phyloP scores from a whole-genome alignment of 2,329 filamentous ascomycete genomes.

The Fusarium siculi region DNA sequence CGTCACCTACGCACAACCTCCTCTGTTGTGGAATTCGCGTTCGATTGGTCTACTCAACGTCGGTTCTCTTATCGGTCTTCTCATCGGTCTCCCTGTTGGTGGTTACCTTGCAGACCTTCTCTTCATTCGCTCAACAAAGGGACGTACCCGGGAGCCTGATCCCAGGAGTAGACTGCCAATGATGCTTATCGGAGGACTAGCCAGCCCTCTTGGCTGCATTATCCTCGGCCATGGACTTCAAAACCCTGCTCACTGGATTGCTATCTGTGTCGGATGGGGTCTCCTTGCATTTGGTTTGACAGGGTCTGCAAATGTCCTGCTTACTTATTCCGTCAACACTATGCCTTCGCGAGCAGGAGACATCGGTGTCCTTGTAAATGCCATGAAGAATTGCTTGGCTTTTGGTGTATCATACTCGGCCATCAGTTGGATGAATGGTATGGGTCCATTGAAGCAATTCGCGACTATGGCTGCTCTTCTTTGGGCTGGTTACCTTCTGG shows the following conservation, averaged over 20 bases:
- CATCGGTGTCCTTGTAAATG: constrained; percentile 7
- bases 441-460: not conserved
- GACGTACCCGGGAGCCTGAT: not conserved
- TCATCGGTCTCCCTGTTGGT: not conserved
- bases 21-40: not conserved
- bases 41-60: not conserved
- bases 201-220: not conserved
- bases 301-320: not conserved
- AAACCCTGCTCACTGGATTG: not conserved
- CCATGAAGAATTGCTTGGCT: constrained; percentile 7
- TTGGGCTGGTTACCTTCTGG: not conserved
- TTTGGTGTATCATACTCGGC: constrained; percentile 12
- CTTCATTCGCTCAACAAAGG: not conserved
- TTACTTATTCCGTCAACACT: constrained; percentile 5
- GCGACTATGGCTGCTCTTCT: not conserved
- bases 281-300: constrained; percentile 4
- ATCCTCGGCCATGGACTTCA: not conserved
- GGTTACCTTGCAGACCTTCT: constrained; percentile 2
- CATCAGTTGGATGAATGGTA: not conserved
- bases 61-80: not conserved
- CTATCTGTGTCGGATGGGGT: not conserved
- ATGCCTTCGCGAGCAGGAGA: constrained; percentile 6
- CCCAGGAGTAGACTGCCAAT: constrained; percentile 3
- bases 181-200: not conserved
- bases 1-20: not conserved